A percentile compares a stretch with the other conserved stretches of the same genome.
Conservation (phyloP, 2,329 filamentous ascomycete species). For the Aspergillus piperis region DNA sequence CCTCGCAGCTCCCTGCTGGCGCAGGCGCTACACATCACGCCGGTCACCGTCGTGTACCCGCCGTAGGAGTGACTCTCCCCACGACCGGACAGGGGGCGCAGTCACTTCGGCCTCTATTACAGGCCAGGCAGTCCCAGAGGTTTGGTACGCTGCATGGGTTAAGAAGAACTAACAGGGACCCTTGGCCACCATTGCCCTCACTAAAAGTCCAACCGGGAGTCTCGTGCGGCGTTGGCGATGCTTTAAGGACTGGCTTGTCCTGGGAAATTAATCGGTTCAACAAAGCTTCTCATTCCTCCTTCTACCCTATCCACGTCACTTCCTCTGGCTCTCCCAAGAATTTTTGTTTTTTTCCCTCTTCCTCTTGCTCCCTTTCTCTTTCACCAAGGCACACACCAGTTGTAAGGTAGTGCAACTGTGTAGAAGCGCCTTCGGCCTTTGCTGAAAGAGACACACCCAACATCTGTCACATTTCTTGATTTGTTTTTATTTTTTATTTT, state of each 20-base stretch:
- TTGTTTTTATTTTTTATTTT: background rate
- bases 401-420: background rate
- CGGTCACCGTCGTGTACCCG: slow-evolving; percentile 21
- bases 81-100: slow-evolving; percentile 22
- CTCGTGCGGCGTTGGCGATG: slow-evolving; percentile 24
- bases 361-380: slow-evolving; percentile 5
- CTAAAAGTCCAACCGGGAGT: slow-evolving; percentile 23
- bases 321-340: background rate
- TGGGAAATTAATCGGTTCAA: slow-evolving; percentile 10
- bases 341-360: background rate
- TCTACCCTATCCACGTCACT: background rate
- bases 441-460: slow-evolving; percentile 8
- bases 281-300: slow-evolving; percentile 9
- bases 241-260: slow-evolving; percentile 10
- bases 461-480: slow-evolving; percentile 3
- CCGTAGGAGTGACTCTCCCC: slow-evolving; percentile 19
- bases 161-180: slow-evolving; percentile 23
- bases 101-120: slow-evolving; percentile 20
- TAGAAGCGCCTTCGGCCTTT: slow-evolving; percentile 1
- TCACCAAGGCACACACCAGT: background rate
- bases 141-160: slow-evolving; percentile 29
- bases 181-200: slow-evolving; percentile 19
- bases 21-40: slow-evolving; percentile 22
- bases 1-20: slow-evolving; percentile 15
- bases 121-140: slow-evolving; percentile 23